Percentiles rank a stretch among this genome's conserved stretches.
Evolutionary conservation across 1,284 basidiomycete species (phyloP).

Genomic region (Ganoderma boninense): DNA sequence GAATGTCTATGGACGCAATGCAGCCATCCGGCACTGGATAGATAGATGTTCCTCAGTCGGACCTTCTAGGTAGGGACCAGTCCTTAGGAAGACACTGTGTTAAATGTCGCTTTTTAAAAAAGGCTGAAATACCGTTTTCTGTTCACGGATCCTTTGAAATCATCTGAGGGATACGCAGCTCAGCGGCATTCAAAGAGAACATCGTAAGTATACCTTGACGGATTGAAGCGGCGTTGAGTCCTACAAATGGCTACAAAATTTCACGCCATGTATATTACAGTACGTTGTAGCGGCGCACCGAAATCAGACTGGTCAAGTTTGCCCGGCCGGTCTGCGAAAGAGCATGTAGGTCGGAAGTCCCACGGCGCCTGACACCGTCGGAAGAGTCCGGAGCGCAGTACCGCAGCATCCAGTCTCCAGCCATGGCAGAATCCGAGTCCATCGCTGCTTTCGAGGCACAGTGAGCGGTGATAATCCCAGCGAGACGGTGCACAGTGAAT

Average conservation of each 20-base stretch:
- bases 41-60: not conserved
- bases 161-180: too few species aligned
- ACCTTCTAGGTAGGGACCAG: not conserved
- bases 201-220: too few species aligned
- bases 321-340: too few species aligned
- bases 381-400: not conserved
- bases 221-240: too few species aligned
- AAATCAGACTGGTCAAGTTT: too few species aligned
- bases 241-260: too few species aligned
- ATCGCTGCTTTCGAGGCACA: not conserved
- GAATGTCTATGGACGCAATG: not conserved
- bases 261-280: too few species aligned
- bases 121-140: too few species aligned
- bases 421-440: not conserved
- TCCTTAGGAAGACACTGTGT: not conserved
- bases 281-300: too few species aligned
- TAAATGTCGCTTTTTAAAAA: too few species aligned
- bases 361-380: not conserved
- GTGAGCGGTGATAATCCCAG: not conserved
- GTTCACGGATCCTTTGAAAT: not conserved
- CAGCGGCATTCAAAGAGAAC: too few species aligned
- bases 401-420: not conserved
- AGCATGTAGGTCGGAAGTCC: not conserved
- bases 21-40: not conserved
- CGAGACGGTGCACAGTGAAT: not conserved